Conservation (phyloP, 1,284 basidiomycete genomes). For the Rhizoctonia solani region DNA sequence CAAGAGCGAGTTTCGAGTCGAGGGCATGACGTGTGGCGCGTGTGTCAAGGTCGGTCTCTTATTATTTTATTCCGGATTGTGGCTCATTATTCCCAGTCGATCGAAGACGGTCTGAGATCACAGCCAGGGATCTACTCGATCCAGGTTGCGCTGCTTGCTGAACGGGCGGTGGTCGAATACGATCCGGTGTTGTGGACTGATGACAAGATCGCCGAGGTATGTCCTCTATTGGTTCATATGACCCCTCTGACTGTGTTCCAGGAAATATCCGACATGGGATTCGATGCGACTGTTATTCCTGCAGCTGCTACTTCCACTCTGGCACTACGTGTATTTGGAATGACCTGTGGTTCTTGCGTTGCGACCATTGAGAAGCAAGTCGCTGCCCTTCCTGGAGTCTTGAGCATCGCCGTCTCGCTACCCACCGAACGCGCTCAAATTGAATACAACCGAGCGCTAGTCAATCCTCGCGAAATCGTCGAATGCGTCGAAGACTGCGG, state of each 20-base stretch:
- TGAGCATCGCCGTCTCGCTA: constrained; percentile 70
- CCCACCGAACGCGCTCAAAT: constrained; percentile 75
- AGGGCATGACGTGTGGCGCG: constrained; percentile 91
- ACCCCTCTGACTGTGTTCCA: constrained; percentile 43
- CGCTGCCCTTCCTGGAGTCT: constrained; percentile 72
- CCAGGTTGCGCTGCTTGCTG: constrained; percentile 92
- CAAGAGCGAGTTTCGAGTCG: constrained; percentile 74
- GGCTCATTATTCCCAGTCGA: constrained; percentile 59
- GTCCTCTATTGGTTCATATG: constrained; percentile 41
- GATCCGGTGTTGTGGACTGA: constrained; percentile 80
- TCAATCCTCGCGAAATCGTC: constrained; percentile 83
- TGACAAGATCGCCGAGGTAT: constrained; percentile 76
- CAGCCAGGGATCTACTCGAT: constrained; percentile 86
- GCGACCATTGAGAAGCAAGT: constrained; percentile 77
- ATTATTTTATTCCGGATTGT: background rate
- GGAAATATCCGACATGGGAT: constrained; percentile 92
- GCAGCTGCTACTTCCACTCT: constrained; percentile 65
- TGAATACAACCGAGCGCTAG: constrained; percentile 72
- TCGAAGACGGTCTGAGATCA: constrained; percentile 85
- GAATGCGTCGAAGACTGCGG: constrained; percentile 87
- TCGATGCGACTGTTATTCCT: constrained; percentile 80
- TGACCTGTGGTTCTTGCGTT: constrained; percentile 87
- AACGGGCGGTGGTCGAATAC: constrained; percentile 89
- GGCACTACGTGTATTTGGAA: constrained; percentile 82
- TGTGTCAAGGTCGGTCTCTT: constrained; percentile 78